These are phyloP conservation scores for Remersonia thermophila DNA, from an alignment of 2,329 filamentous ascomycete genomes.

Conservation along the genomic window DNA sequence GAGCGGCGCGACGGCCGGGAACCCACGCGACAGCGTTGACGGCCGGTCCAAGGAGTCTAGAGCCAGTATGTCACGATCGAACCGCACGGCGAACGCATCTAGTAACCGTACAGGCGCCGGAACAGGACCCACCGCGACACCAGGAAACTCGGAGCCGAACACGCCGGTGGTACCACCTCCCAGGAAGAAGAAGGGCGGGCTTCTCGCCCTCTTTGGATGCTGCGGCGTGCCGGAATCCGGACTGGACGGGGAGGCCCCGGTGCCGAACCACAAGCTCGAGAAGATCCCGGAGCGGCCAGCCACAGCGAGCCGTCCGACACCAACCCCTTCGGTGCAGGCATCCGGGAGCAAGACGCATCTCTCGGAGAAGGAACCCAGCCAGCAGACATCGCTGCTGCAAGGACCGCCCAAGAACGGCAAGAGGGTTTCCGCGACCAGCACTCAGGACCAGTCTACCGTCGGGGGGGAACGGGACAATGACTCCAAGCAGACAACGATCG, in stretches of 20 bases:
- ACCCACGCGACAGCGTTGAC: slow-evolving; percentile 49
- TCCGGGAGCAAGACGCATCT: slow-evolving; percentile 29
- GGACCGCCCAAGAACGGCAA: slow-evolving; percentile 29
- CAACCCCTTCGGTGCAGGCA: slow-evolving; percentile 39
- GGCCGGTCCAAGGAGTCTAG: slow-evolving; percentile 54
- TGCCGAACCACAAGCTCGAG: slow-evolving; percentile 43
- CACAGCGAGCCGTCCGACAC: slow-evolving; percentile 41
- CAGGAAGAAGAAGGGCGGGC: slow-evolving; percentile 41
- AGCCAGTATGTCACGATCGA: slow-evolving; percentile 49
- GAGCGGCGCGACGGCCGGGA: slow-evolving; percentile 46
- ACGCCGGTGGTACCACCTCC: slow-evolving; percentile 38
- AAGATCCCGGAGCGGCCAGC: slow-evolving; percentile 42
- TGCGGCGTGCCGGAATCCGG: slow-evolving; percentile 50
- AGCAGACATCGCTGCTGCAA: slow-evolving; percentile 22
- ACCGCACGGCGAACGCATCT: slow-evolving; percentile 54
- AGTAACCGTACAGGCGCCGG: slow-evolving; percentile 49
- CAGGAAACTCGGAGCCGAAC: slow-evolving; percentile 38
- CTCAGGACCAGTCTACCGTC: slow-evolving; percentile 33
- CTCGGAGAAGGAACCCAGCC: slow-evolving; percentile 36
- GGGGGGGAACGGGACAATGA: slow-evolving; percentile 30
- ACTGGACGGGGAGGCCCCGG: slow-evolving; percentile 41
- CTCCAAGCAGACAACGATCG: slow-evolving; percentile 32
- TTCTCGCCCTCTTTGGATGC: slow-evolving; percentile 52
- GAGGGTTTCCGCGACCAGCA: slow-evolving; percentile 33
- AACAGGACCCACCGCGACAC: slow-evolving; percentile 38